Evolutionary conservation across 2,329 filamentous ascomycete genomes (phyloP), one percentile per base, ranked within the genome.

Genomic region (Apiospora rasikravindrae): DNA sequence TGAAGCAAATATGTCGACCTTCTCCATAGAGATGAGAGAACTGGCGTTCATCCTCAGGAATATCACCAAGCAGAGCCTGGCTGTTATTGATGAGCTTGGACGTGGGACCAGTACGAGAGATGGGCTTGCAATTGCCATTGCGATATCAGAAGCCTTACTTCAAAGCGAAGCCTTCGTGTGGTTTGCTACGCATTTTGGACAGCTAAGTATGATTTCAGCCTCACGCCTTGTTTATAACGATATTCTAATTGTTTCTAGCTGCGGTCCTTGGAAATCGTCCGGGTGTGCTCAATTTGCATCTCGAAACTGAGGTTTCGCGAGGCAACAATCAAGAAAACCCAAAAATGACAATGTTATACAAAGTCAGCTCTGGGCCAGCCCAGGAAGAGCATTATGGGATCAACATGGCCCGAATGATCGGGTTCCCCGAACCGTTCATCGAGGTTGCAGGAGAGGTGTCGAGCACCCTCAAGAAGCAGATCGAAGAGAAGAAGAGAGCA

Each of bases 1-100:
- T 29, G 94, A 98, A 83, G 92, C 93, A 22, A 98, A 98, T 74
- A 89, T 98, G 33, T 98, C 96, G 0, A 98, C 94, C 0, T 99
- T 98, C 79, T 94, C 95, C 0, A 88, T 94, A 0, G 96, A 99
- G 81, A 98, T 99, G 96, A 89, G 94, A 57, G 96, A 98, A 78
- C 97, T 96, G 84, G 94, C 95, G 0, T 98, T 97, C 80, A 98
- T 99, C 71, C 83, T 98, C 0, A 89, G 88, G 70, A 97, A 98
- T 78, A 89, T 98, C 71, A 92, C 95, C 75, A 86, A 87, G 8
- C 88, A 90, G 67, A 96, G 93, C 76, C 86, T 98, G 77, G 91
- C 92, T 1, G 93, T 99, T 68, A 90, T 99, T 69, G 96, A 99
- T 77, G 96, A 99, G 79, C 88, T 99, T 4, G 96, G 96, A 0